Percentiles rank a stretch among this genome's conserved stretches.
phyloP scores from a whole-genome alignment of 768 basidiomycete genomes.

The Russula virescens region DNA sequence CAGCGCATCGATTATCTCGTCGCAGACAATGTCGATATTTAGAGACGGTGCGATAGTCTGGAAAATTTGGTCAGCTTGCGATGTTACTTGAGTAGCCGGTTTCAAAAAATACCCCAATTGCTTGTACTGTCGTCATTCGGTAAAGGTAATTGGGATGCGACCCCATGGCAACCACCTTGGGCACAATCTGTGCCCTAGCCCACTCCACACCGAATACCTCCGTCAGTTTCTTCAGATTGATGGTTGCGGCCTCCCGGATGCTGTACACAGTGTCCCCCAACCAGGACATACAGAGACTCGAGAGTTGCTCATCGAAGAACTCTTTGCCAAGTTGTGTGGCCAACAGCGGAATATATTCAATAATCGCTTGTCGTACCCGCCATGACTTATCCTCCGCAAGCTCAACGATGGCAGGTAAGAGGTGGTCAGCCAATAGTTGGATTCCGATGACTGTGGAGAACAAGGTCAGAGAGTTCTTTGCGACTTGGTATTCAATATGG shows the following conservation, averaged over 20 bases:
- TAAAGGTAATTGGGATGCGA: constrained; percentile 95
- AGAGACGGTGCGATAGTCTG: constrained; percentile 95
- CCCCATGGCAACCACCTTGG: constrained; percentile 96
- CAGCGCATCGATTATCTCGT: constrained; percentile 80
- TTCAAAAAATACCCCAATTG: constrained; percentile 74
- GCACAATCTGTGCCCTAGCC: constrained; percentile 90
- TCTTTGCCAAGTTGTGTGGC: constrained; percentile 95
- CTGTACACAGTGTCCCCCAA: constrained; percentile 96
- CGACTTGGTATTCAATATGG: neutral
- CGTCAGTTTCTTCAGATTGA: constrained; percentile 93
- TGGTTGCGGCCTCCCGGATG: constrained; percentile 96
- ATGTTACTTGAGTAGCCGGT: neutral
- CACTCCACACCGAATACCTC: constrained; percentile 99
- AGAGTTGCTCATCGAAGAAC: constrained; percentile 97
- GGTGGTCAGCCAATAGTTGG: constrained; percentile 86
- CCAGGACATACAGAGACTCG: constrained; percentile 98
- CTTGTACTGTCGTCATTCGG: constrained; percentile 98
- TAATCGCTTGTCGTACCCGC: constrained; percentile 99
- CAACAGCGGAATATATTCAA: constrained; percentile 98
- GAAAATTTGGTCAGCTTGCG: neutral
- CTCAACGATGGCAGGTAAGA: constrained; percentile 95
- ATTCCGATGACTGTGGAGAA: constrained; percentile 84
- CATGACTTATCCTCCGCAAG: constrained; percentile 99
- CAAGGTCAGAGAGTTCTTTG: constrained; percentile 9
- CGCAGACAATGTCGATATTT: constrained; percentile 73